Evolutionary conservation across 129 eudicot species (phyloP), one percentile per base, ranked within the genome.

Genomic region (Arctium lappa): DNA sequence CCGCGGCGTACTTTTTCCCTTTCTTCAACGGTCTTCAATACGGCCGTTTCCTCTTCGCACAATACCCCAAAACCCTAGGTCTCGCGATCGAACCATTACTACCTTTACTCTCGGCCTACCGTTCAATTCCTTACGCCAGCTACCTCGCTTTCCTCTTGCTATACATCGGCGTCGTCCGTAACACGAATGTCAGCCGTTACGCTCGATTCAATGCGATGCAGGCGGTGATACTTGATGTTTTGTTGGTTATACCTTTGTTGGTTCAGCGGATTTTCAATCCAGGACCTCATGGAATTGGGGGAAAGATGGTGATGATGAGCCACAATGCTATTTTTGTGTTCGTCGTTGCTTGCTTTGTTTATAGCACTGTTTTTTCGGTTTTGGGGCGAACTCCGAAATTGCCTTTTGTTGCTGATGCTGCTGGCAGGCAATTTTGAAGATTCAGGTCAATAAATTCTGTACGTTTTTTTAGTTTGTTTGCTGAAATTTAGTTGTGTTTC

Each of bases 371-470:
- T 78, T 84, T 10, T 53, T 81, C 91, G 69, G 44, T 96, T 36
- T 68, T 96, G 34, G 99, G 99, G 0, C 68, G 85, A 44, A 93
- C 95, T 1, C 99, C 99, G 0, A 90, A 88, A 44, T 83, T 96
- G 94, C 98, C 99, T 2, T 80, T 93, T 74, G 97, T 96, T 40
- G 98, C 94, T 42, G 97, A 93, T 34, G 99, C 99, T 83, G 99
- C 99, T 53, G 92, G 89, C n/a, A 87, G 97, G 46, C 99, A 96
- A 50, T 66, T 95, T 37, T 92, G 90, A 92, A 12, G 76, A 68
- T 44, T 79, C 65, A 3, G 46, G 1, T 12, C 5, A 15, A 33
- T 10, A 7, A 66, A 44, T 73, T 60, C 16, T 46, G 87, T 84
- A 78, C 31, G 83, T 33, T 79, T 84, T 33, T 79, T 84, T 62